Base-by-base conservation (phyloP, 306 rosid species). In the Acacia confusa region DNA sequence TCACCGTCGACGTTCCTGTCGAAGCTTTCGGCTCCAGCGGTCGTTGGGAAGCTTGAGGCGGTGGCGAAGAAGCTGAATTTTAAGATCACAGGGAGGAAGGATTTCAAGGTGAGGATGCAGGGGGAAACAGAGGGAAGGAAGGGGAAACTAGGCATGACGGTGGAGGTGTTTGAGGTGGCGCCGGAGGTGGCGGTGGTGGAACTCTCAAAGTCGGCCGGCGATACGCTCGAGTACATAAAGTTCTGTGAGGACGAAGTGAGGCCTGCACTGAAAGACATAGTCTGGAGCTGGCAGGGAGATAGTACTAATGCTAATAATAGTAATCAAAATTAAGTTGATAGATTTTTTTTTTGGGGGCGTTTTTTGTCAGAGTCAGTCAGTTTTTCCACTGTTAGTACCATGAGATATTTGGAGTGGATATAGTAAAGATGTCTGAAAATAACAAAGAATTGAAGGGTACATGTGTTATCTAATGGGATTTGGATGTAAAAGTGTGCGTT, bases 201-300 rank as follows among this genome's bases (percentile, higher is more conserved):
- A 73, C 88, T 94, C 70, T 86, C 88, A 0, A 92, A 91, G 85
- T 82, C 88, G 0, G 76, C 92, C 17, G 97, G 98, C 0, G 97
- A 92, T 55, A 91, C 94, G 2, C 53, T 92, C 0, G 97, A 94
- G 80, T 94, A 94, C 72, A 55, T 78, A 7, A 90, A 88, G 82
- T 86, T 92, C 40, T 94, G 91, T 71, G 97, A 94, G 70, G 90
- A 88, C 19, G 89, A 92, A 9, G 85, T 89, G 10, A 87, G 98
- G 70, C 95, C 98, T n/a, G 91, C 97, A 0, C 85, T 92, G 16
- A 86, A 92, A 66, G 98, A 94, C 91, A 87, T 94, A 27, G 95
- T 94, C 66, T 94, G 98, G 98, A 84, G 89, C n/a, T 94, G 98
- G 97, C 98, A 92, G 67, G 98, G 97, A 36, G 94, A 92, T 9